Conservation (phyloP, 768 basidiomycete genomes). For the Podaxis mareebaensis region DNA sequence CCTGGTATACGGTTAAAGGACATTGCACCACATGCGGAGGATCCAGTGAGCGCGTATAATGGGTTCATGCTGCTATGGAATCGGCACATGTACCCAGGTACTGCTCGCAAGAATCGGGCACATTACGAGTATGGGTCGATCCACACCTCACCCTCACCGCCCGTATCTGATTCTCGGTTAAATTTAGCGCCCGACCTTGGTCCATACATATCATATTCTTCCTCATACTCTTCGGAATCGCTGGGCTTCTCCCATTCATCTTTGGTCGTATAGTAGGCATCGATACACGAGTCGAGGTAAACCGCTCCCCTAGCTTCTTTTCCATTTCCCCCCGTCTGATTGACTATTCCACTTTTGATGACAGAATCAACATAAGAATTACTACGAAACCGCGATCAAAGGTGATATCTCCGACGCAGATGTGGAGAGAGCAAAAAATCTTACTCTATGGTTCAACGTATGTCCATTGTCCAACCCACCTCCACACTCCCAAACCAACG, state of each 20-base stretch:
- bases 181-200: constrained; percentile 36
- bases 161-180: neutral
- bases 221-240: constrained; percentile 29
- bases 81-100: constrained; percentile 32
- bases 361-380: constrained; percentile 34
- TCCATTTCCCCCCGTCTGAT: neutral
- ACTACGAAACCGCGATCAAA: constrained; percentile 35
- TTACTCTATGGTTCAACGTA: constrained; percentile 26
- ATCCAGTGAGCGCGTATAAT: constrained; percentile 29
- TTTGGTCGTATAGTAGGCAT: constrained; percentile 39
- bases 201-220: constrained; percentile 37
- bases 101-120: constrained; percentile 29
- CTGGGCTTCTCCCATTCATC: constrained; percentile 34
- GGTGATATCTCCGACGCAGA: constrained; percentile 36
- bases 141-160: neutral
- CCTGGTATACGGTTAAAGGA: constrained; percentile 38
- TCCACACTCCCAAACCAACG: neutral
- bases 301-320: constrained; percentile 1
- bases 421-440: constrained; percentile 28
- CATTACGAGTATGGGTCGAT: constrained; percentile 37
- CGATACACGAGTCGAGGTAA: constrained; percentile 28
- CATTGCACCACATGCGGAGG: constrained; percentile 32
- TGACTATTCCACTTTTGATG: neutral
- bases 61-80: constrained; percentile 37
- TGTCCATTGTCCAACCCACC: neutral